Conservation (phyloP, 2,329 filamentous ascomycete genomes). For the Aspergillus amoenus region DNA sequence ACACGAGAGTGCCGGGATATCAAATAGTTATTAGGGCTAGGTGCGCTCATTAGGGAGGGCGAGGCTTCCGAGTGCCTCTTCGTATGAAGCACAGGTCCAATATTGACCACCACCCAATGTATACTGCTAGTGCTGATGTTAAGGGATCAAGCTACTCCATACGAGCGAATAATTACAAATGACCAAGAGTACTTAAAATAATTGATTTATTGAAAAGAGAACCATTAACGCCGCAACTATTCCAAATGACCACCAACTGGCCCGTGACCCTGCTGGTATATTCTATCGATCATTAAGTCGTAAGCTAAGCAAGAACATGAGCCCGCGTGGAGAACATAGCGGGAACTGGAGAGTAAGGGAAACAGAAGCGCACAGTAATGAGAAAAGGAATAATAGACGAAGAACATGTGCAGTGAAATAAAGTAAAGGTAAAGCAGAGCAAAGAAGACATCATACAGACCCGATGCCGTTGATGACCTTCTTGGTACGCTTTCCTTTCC, state of each 20-base stretch:
- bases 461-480: constrained; percentile 4
- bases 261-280: neutral
- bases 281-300: constrained; percentile 6
- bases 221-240: neutral
- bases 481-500: constrained; percentile 24
- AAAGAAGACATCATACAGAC: constrained; percentile 6
- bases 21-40: neutral
- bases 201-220: neutral
- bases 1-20: no score
- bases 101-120: no score
- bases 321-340: neutral
- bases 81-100: neutral
- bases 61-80: neutral
- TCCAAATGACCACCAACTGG: neutral
- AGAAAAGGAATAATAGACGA: neutral
- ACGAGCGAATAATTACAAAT: no score
- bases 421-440: neutral
- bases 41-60: neutral
- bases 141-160: no score
- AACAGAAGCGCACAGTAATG: neutral
- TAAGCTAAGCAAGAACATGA: neutral
- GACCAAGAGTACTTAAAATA: no score
- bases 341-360: neutral
- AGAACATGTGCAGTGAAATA: neutral
- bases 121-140: no score